phyloP scores from a whole-genome alignment of 371 early-diverging fungal species.

The Coemansia sp. region DNA sequence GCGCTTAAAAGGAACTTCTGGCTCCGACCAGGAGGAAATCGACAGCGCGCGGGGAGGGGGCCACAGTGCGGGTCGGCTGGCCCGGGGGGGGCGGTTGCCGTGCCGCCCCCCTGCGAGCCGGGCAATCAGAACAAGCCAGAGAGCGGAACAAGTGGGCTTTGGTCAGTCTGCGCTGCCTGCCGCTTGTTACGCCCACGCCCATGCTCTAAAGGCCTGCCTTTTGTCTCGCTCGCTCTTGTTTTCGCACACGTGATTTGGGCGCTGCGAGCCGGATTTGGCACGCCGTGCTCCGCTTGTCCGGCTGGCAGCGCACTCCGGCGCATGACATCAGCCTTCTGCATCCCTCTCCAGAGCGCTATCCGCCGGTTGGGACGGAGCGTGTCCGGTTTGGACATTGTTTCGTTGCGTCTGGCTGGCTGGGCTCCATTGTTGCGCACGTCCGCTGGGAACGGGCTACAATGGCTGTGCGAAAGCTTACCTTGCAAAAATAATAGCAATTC shows the following conservation, averaged over 20 bases:
- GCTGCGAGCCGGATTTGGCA: not conserved
- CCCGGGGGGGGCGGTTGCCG: slow-evolving; percentile 3
- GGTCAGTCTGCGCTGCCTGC: slow-evolving; percentile 1
- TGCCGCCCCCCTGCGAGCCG: slow-evolving; percentile 1
- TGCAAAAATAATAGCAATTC: not conserved
- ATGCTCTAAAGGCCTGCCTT: slow-evolving; percentile 1
- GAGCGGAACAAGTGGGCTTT: not conserved
- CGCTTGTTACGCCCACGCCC: not conserved
- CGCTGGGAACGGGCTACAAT: slow-evolving; percentile 2
- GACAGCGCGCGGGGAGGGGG: slow-evolving; percentile 8
- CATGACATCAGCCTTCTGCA: not conserved
- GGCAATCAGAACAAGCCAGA: slow-evolving; percentile 13
- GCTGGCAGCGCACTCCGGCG: not conserved
- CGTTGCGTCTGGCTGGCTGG: slow-evolving; percentile 4
- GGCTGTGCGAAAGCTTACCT: slow-evolving; percentile 1
- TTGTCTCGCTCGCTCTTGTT: not conserved
- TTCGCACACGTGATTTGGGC: not conserved
- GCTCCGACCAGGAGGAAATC: slow-evolving; percentile 40
- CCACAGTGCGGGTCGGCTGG: slow-evolving; percentile 4
- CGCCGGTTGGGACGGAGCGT: not conserved
- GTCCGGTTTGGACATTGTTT: slow-evolving; percentile 6
- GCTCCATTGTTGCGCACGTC: slow-evolving; percentile 10
- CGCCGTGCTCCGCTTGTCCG: not conserved
- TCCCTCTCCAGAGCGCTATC: no score
- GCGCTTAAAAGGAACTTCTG: slow-evolving; percentile 47